A percentile compares a stretch with the other conserved stretches of the same genome.
These are phyloP conservation scores for Neofusicoccum sp. DNA, from an alignment of 2,329 filamentous ascomycete species.

Conservation along the genomic window DNA sequence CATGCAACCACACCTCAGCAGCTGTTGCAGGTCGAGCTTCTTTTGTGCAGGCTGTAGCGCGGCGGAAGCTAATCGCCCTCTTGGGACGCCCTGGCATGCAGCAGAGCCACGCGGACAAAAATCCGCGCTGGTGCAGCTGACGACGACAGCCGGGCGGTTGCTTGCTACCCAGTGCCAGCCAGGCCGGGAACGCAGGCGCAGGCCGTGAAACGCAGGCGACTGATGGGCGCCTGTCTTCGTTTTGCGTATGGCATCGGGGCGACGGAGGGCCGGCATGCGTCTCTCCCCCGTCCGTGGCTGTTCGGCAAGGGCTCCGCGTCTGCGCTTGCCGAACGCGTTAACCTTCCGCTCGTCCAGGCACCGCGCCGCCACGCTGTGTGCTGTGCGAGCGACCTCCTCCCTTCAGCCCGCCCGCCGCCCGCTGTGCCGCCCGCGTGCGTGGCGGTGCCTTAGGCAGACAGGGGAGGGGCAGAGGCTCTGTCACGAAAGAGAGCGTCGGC, in stretches of 20 bases:
- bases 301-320: slow-evolving; percentile 3
- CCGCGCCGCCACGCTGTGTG: not conserved
- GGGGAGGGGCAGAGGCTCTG: too few species aligned
- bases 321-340: slow-evolving; percentile 3
- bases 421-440: not conserved
- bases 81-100: not conserved
- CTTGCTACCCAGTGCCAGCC: too few species aligned
- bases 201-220: not conserved
- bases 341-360: slow-evolving; percentile 18
- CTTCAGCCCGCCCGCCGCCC: not conserved
- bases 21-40: not conserved
- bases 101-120: not conserved
- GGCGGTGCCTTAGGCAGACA: too few species aligned
- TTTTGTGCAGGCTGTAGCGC: not conserved
- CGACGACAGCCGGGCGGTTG: too few species aligned
- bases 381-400: not conserved
- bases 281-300: not conserved
- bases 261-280: slow-evolving; percentile 1
- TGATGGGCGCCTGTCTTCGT: not conserved
- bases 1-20: not conserved
- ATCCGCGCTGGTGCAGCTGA: not conserved
- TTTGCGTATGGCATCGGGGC: not conserved
- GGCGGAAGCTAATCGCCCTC: not conserved
- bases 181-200: too few species aligned
- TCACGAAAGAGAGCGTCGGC: too few species aligned